Evolutionary conservation across 768 basidiomycete species (phyloP), one percentile per base, ranked within the genome.

Genomic region (Phaeotremella fagi): DNA sequence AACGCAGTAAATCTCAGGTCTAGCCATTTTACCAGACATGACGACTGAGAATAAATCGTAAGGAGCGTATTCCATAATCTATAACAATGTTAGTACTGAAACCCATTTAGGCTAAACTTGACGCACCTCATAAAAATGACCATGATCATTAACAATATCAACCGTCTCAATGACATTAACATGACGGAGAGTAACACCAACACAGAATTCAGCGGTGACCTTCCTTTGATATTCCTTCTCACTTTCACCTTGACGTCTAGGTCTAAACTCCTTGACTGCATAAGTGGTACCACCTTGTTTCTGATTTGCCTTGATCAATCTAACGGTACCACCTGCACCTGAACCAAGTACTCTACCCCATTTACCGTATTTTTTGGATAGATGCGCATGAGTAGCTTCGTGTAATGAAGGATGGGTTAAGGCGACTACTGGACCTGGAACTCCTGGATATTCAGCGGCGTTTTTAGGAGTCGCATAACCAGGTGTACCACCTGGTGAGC

Each of bases 41-140:
- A 99, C 95, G 70, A 97, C 92, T 55, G 87, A 89, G 78, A 99
- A 99, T 52, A 99, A 84, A 77, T 99, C 95, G 70, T 85, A 95
- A 16, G 95, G 95, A 2, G 95, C 95, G 68, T 95, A 98, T 76
- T 98, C 94, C 95, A 99, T 99, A 78, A 97, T 87, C 92, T 97
- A 71, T 2, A 36, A 7, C 33, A 35, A 9, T n/a, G n/a, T 35
- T n/a, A 35, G 33, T 35, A n/a, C n/a, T n/a, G 27, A 18, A 25
- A 18, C 24, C 27, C 12, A 45, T 45, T 7, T 2, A 18, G 46
- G 45, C 24, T 7, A 11, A 25, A n/a, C 18, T 33, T 7, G 47
- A 76, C 81, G 57, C 51, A 94, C 95, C 86, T 99, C 94, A 78
- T 98, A 98, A 75, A 88, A 98, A 71, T 95, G 92, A 11, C 94